phyloP scores from a whole-genome alignment of 441 rosid genomes.

The Populus trichocarpa region DNA sequence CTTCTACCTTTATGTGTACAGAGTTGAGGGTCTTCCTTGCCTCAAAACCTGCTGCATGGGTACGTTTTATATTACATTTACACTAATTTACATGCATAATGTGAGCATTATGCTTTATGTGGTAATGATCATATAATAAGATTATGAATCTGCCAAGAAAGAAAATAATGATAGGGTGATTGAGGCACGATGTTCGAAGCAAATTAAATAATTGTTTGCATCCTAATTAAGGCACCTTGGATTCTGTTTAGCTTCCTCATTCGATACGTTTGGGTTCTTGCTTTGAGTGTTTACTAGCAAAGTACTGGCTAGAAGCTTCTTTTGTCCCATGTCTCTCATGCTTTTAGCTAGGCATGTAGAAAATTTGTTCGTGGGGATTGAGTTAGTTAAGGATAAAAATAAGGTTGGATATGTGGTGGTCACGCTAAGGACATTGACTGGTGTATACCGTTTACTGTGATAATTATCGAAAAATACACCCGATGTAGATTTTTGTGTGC shows the following conservation, averaged over 20 bases:
- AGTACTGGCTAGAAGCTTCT: conserved; percentile 17
- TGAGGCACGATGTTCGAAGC: not conserved
- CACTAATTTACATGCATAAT: not conserved
- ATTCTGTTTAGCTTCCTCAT: conserved; percentile 31
- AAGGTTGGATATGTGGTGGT: not conserved
- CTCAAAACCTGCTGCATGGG: not conserved
- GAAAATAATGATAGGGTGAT: not conserved
- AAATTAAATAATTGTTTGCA: conserved; percentile 7
- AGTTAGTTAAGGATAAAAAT: not conserved
- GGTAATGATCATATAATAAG: not conserved
- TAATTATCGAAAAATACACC: not conserved
- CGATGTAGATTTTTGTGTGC: not conserved
- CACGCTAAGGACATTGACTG: not conserved
- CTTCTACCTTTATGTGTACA: conserved; percentile 48
- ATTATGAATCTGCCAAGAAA: not conserved
- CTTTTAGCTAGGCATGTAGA: not conserved
- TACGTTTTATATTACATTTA: not conserved
- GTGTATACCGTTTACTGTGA: not conserved
- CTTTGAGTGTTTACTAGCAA: conserved; percentile 12
- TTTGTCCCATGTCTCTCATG: not conserved
- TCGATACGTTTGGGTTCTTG: conserved; percentile 6
- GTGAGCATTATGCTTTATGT: not conserved
- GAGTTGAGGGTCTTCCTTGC: conserved; percentile 9
- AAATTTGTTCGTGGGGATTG: not conserved
- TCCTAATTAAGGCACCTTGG: conserved; percentile 31